Evolutionary conservation across 768 basidiomycete genomes (phyloP).

Genomic region (Leccinum subtestaceum): DNA sequence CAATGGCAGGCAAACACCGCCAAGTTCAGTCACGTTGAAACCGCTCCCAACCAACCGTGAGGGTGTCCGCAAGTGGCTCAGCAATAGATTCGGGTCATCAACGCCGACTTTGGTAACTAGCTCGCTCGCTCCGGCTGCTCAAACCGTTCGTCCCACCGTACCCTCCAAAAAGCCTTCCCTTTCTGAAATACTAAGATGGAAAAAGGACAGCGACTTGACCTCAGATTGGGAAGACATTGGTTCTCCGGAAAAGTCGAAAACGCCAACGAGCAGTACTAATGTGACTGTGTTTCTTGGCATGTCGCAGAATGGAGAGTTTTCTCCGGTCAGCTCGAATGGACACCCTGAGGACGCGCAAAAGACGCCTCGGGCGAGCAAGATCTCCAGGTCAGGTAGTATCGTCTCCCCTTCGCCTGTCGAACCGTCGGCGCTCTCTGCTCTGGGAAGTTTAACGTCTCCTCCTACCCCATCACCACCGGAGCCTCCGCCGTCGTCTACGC

Average conservation of each 20-base stretch:
- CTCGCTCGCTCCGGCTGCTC: conserved; percentile 32
- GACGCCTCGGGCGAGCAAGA: conserved; percentile 35
- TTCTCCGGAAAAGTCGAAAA: conserved; percentile 41
- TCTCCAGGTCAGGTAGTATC: conserved; percentile 27
- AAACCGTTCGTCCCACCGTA: conserved; percentile 35
- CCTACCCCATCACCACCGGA: conserved; percentile 50
- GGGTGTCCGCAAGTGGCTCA: conserved; percentile 80
- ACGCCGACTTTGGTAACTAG: conserved; percentile 39
- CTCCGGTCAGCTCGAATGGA: conserved; percentile 28
- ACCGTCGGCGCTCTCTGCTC: conserved; percentile 13
- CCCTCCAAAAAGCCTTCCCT: conserved; percentile 63
- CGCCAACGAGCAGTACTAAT: conserved; percentile 47
- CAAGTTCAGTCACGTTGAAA: conserved; percentile 36
- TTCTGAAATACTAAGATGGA: conserved; percentile 57
- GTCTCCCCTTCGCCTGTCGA: conserved; percentile 22
- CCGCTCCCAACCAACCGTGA: conserved; percentile 71
- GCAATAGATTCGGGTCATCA: conserved; percentile 50
- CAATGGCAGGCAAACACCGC: conserved; percentile 33
- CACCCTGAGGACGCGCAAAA: conserved; percentile 33
- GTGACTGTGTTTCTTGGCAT: conserved; percentile 33
- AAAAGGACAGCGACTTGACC: conserved; percentile 54
- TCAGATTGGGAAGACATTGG: conserved; percentile 67
- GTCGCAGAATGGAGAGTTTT: conserved; percentile 27
- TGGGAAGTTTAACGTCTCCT: conserved; percentile 36
- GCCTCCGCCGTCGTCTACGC: conserved; percentile 61